Percentiles rank a stretch among this genome's conserved stretches.
Conservation (phyloP, 495 filamentous ascomycete species). For the Penicillium waksmanii region DNA sequence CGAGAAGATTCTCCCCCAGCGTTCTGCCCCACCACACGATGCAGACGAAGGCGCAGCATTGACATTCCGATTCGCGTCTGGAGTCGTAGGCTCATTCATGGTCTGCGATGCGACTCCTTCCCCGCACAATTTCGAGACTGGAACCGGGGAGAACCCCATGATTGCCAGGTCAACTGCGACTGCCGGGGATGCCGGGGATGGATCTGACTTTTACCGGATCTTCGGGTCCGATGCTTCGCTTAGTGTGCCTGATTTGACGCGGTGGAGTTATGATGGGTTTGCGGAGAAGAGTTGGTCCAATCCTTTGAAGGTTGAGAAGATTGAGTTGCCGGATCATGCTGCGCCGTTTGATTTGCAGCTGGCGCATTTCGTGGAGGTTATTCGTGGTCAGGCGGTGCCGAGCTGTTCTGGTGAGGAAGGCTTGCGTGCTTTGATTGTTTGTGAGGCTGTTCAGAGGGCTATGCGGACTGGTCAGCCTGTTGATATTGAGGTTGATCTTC, state of each 20-base stretch:
- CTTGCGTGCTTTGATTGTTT: slow-evolving; percentile 47
- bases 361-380: slow-evolving; percentile 57
- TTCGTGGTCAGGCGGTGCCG: slow-evolving; percentile 45
- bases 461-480: slow-evolving; percentile 42
- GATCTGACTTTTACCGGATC: slow-evolving; percentile 57
- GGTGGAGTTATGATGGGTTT: slow-evolving; percentile 53
- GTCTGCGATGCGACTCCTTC: slow-evolving; percentile 55
- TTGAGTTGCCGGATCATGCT: slow-evolving; percentile 41
- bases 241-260: slow-evolving; percentile 58
- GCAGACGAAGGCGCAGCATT: slow-evolving; percentile 63
- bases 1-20: slow-evolving; percentile 47
- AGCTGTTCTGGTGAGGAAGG: slow-evolving; percentile 52
- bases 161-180: slow-evolving; percentile 40
- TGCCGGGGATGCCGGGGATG: slow-evolving; percentile 8
- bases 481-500: slow-evolving; percentile 35
- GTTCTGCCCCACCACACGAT: slow-evolving; percentile 37
- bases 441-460: slow-evolving; percentile 44
- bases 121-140: slow-evolving; percentile 58
- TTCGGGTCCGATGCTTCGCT: slow-evolving; percentile 57
- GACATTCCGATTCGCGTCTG: slow-evolving; percentile 57
- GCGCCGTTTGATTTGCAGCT: slow-evolving; percentile 60
- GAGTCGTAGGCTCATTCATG: slow-evolving; percentile 61
- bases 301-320: slow-evolving; percentile 33
- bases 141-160: slow-evolving; percentile 62
- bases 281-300: slow-evolving; percentile 39